A percentile compares a stretch with the other conserved stretches of the same genome.
phyloP scores from a whole-genome alignment of 2,329 filamentous ascomycete species.

The Pestalotiopsis fici region DNA sequence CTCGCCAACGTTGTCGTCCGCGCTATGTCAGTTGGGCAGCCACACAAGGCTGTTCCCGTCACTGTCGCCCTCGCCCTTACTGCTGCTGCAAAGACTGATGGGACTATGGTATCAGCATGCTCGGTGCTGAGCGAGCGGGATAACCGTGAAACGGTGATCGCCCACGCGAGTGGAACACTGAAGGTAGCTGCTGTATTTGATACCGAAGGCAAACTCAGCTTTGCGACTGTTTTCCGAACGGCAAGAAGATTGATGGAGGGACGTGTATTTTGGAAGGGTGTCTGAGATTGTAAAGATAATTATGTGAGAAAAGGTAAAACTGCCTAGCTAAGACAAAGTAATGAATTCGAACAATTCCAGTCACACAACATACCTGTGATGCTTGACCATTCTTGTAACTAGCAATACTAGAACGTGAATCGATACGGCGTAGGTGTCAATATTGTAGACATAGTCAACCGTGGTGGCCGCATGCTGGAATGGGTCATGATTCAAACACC shows the following conservation, averaged over 20 bases:
- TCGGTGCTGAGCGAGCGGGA: constrained; percentile 20
- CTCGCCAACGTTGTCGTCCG: constrained; percentile 43
- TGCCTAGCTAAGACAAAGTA: too few species aligned
- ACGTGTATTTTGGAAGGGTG: constrained; percentile 24
- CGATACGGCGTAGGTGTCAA: too few species aligned
- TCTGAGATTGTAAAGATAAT: too few species aligned
- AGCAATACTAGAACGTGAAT: too few species aligned
- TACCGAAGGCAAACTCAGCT: constrained; percentile 29
- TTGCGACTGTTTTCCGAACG: constrained; percentile 46
- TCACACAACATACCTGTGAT: too few species aligned
- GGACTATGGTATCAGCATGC: constrained; percentile 36
- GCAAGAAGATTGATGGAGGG: constrained; percentile 50
- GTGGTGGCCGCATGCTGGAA: too few species aligned
- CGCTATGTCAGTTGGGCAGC: constrained; percentile 58
- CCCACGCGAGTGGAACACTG: constrained; percentile 47
- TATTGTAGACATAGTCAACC: too few species aligned
- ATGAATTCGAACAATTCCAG: too few species aligned
- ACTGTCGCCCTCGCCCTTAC: constrained; percentile 54
- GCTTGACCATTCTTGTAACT: too few species aligned
- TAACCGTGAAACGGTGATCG: constrained; percentile 36
- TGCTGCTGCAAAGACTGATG: constrained; percentile 45
- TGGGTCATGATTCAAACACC: too few species aligned
- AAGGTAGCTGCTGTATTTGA: constrained; percentile 41
- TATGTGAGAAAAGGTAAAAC: too few species aligned
- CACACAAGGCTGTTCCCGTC: constrained; percentile 57